Percentiles rank a stretch among this genome's conserved stretches.
These are phyloP conservation scores for Malbranchea zuffiana DNA, from an alignment of 2,329 filamentous ascomycete species.

Conservation along the genomic window DNA sequence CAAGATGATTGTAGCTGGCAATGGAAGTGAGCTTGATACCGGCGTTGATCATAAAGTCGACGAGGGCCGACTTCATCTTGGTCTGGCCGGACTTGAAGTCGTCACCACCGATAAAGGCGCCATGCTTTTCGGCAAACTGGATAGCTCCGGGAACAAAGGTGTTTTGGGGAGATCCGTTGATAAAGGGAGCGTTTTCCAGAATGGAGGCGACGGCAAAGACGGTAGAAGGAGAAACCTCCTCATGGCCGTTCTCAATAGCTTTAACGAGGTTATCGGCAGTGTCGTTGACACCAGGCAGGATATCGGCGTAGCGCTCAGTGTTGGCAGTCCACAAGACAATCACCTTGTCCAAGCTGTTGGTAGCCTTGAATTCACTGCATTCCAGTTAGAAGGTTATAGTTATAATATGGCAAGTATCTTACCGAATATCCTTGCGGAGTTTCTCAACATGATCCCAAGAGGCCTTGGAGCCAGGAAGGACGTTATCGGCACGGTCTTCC, in stretches of 20 bases:
- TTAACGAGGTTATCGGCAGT: constrained; percentile 88
- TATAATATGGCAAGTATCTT: constrained; percentile 22
- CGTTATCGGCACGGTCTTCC: constrained; percentile 87
- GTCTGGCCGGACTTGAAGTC: constrained; percentile 99
- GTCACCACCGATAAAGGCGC: constrained; percentile 88
- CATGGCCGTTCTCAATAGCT: constrained; percentile 74
- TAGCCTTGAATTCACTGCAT: constrained; percentile 70
- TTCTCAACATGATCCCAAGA: constrained; percentile 81
- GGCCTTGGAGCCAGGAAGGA: constrained; percentile 73
- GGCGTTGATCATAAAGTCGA: constrained; percentile 96
- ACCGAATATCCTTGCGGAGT: constrained; percentile 84
- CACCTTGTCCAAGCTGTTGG: constrained; percentile 81
- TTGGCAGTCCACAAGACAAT: constrained; percentile 98
- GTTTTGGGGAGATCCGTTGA: constrained; percentile 98
- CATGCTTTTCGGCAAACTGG: constrained; percentile 74
- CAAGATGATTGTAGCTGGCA: constrained; percentile 97
- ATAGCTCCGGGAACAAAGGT: constrained; percentile 93
- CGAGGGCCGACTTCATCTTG: constrained; percentile 99
- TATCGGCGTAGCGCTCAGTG: constrained; percentile 89
- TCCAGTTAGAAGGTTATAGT: constrained; percentile 10
- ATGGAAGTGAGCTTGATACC: constrained; percentile 98
- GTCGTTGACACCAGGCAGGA: constrained; percentile 84
- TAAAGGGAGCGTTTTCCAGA: constrained; percentile 81
- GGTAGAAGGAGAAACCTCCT: constrained; percentile 88
- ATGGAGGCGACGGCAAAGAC: constrained; percentile 93